Evolutionary conservation across 768 basidiomycete genomes (phyloP), one percentile per base, ranked within the genome.

Genomic region (Flagelloscypha sp.): DNA sequence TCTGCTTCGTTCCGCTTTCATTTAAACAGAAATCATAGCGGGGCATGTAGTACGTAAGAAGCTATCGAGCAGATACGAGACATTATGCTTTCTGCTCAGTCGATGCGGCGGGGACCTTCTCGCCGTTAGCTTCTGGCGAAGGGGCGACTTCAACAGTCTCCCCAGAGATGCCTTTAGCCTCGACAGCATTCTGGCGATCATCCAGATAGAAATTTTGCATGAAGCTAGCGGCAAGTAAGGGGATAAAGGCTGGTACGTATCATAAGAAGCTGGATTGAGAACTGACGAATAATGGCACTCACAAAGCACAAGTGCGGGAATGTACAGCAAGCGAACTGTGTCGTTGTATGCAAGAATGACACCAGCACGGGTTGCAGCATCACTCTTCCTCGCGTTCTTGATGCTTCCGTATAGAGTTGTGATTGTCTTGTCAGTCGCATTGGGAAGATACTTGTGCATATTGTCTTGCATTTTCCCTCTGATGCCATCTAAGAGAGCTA

Each of bases 121-220:
- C n/a, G n/a, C n/a, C n/a, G n/a, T n/a, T n/a, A n/a, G n/a, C n/a
- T n/a, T n/a, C n/a, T n/a, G n/a, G n/a, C n/a, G n/a, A n/a, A n/a
- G n/a, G n/a, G n/a, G n/a, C n/a, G n/a, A n/a, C n/a, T n/a, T n/a
- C n/a, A n/a, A n/a, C n/a, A n/a, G n/a, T n/a, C n/a, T 48, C 13
- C 17, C 40, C 41, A n/a, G 41, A 18, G 19, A 42, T 8, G 12
- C 22, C 45, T 21, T 36, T 36, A 10, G 35, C 35, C 35, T 41
- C 38, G 27, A 49, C 12, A 53, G 59, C 48, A 51, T 70, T 72
- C 37, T 70, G 68, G n/a, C 54, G 48, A 25, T 61, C 55, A 9
- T 55, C 54, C 33, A 72, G 62, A 32, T 50, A 50, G 43, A 62
- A 60, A 42, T 68, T 54, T 33, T 53, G 50, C 36, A 59, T 59